phyloP scores from a whole-genome alignment of 2,329 filamentous ascomycete genomes.

The Gremmenia infestans region DNA sequence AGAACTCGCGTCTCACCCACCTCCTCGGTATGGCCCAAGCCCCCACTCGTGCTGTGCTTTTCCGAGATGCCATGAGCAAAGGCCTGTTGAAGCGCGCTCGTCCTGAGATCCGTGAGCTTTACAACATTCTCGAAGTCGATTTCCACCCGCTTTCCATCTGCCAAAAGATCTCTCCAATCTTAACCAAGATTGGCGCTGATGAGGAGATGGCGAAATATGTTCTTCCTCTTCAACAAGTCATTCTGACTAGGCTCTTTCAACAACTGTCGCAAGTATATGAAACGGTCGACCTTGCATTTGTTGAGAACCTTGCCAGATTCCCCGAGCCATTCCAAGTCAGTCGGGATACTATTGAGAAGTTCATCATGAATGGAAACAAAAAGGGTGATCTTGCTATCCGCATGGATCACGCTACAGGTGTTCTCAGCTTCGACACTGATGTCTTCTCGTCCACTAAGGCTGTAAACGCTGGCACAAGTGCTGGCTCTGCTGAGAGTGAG shows the following conservation, averaged over 20 bases:
- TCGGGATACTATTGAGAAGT: conserved; percentile 92
- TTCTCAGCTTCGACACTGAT: conserved; percentile 95
- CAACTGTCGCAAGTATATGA: conserved; percentile 98
- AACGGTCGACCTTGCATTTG: conserved; percentile 90
- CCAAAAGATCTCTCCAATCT: conserved; percentile 96
- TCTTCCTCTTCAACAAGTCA: conserved; percentile 92
- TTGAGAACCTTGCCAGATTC: conserved; percentile 90
- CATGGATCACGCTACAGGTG: conserved; percentile 90
- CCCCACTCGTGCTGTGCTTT: conserved; percentile 82
- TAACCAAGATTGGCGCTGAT: conserved; percentile 88
- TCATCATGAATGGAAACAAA: conserved; percentile 99
- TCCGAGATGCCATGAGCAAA: conserved; percentile 95
- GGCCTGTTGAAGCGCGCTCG: conserved; percentile 86
- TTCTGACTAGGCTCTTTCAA: conserved; percentile 96
- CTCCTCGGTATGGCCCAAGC: conserved; percentile 88
- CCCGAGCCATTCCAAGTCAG: conserved; percentile 93
- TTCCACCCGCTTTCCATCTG: conserved; percentile 99
- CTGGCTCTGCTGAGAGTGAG: conserved; percentile 84
- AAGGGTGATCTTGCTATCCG: conserved; percentile 97
- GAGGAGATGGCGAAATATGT: conserved; percentile 98
- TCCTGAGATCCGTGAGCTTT: conserved; percentile 92
- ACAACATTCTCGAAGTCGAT: conserved; percentile 98
- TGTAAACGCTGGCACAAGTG: conserved; percentile 74
- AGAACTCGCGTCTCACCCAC: conserved; percentile 95
- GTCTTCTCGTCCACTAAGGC: conserved; percentile 97